Base-by-base conservation (phyloP, 2,329 filamentous ascomycete species). In the Fusarium irregulare region DNA sequence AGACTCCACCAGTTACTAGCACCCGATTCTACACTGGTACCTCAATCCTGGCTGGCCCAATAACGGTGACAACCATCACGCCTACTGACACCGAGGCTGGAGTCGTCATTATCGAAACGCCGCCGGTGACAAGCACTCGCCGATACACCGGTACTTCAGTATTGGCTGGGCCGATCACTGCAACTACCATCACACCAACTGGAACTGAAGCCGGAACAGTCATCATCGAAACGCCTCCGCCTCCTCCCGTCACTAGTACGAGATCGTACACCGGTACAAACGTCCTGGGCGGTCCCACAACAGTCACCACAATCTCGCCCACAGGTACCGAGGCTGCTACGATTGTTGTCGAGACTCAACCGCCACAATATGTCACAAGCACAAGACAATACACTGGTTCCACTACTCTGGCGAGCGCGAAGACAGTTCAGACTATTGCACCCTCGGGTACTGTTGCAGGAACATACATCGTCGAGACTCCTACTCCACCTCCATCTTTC, bases 381-480 rank as follows among this genome's bases (percentile, higher is more conserved):
- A 64, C 58, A 8, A 42, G 48, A 2, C 25, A 25, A 8, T 64
- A 61, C 34, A 61, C 44, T 12, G 58, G 58, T 13, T 37, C 53
- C 6, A 41, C 34, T 1, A 7, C 13, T 2, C 7, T 56, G 4
- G 56, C 58, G 2, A 32, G n/a, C 1, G 53, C 58, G 14, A 37
- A 8, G 21, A 49, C 44, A 11, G 45, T 49, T 8, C 16, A 54
- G 13, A 61, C 58, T 6, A 23, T 61, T 1, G 13, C 9, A 3
- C 53, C 58, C 2, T 44, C 58, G 1, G 54, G 58, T 18, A 61
- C 54, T 14, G 54, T 49, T 2, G 14, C 53, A 1, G 58, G 44
- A 7, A 58, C 56, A n/a, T 51, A 54, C 28, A 44, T 56, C 4
- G 61, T 64, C 7, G 61, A 64, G 27, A 64, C 61, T 0, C 61